Conservation (phyloP, 148 eudicot species). For the Amaranthus cruentus region DNA sequence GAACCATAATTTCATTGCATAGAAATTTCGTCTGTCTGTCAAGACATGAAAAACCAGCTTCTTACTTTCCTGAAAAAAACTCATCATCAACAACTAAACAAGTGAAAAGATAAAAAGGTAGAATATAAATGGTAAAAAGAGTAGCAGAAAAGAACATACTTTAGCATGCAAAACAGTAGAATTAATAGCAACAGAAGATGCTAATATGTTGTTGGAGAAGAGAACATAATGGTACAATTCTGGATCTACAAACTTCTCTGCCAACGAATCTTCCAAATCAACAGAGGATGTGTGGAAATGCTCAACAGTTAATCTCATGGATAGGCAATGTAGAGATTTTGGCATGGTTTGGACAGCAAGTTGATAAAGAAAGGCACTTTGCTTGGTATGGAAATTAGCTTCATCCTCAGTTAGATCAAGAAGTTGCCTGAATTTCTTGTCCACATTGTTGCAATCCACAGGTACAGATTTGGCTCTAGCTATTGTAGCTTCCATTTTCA, state of each 20-base stretch:
- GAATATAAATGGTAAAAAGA: background rate
- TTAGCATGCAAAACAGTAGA: constrained; percentile 74
- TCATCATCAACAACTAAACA: constrained; percentile 6
- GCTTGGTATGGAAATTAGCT: constrained; percentile 88
- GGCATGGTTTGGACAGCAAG: constrained; percentile 95
- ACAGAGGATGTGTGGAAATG: constrained; percentile 54
- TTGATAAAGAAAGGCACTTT: constrained; percentile 93
- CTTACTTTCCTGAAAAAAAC: constrained; percentile 62
- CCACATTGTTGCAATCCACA: constrained; percentile 81
- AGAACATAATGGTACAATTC: constrained; percentile 71
- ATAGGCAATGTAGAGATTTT: constrained; percentile 85
- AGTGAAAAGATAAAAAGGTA: background rate
- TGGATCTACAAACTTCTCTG: constrained; percentile 50
- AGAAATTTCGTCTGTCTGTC: constrained; percentile 76
- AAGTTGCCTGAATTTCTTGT: constrained; percentile 94
- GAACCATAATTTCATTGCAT: constrained; percentile 90
- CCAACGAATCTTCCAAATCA: constrained; percentile 40
- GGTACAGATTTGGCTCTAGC: constrained; percentile 61
- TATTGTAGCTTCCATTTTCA: constrained; percentile 67
- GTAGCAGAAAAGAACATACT: constrained; percentile 41
- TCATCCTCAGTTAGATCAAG: constrained; percentile 95
- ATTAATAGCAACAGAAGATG: constrained; percentile 80
- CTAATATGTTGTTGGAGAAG: constrained; percentile 81
- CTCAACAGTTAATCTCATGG: constrained; percentile 89
- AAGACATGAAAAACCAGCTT: constrained; percentile 84